These are phyloP conservation scores for Geotrichum carabidarum DNA, from an alignment of 1,139 yeast genomes.

Conservation along the genomic window DNA sequence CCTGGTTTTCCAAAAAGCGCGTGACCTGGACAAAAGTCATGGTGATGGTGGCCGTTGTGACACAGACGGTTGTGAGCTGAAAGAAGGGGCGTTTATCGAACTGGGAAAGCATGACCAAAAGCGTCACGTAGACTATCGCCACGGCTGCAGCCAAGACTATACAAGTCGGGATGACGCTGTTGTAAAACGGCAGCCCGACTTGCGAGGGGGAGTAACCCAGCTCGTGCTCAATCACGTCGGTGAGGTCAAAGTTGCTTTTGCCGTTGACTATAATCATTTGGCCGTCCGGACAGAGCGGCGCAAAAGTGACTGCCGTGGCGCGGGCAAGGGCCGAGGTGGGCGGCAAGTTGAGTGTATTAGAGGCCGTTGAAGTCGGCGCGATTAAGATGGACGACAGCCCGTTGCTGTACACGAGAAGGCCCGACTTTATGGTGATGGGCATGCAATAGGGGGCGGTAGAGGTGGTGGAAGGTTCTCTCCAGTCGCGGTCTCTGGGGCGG, in stretches of 20 bases:
- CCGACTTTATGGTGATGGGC: slow-evolving; percentile 6
- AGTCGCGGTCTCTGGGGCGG: background rate
- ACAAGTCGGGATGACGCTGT: slow-evolving; percentile 19
- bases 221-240: slow-evolving; percentile 5
- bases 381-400: background rate
- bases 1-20: slow-evolving; percentile 6
- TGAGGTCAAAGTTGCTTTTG: background rate
- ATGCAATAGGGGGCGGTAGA: slow-evolving; percentile 8
- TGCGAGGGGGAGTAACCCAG: background rate
- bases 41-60: slow-evolving; percentile 12
- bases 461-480: slow-evolving; percentile 8
- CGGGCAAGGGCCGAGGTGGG: background rate
- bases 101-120: slow-evolving; percentile 8
- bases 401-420: slow-evolving; percentile 1
- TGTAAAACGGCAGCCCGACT: slow-evolving; percentile 7
- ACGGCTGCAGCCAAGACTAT: slow-evolving; percentile 14
- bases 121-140: slow-evolving; percentile 8
- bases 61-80: slow-evolving; percentile 11
- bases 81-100: slow-evolving; percentile 12
- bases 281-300: slow-evolving; percentile 17
- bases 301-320: slow-evolving; percentile 8
- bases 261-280: slow-evolving; percentile 13
- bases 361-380: background rate
- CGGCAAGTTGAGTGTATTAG: background rate
- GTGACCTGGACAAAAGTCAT: slow-evolving; percentile 12